A percentile compares a stretch with the other conserved stretches of the same genome.
Conservation (phyloP, 2,329 filamentous ascomycete species). For the Chaetothyriales sp. region DNA sequence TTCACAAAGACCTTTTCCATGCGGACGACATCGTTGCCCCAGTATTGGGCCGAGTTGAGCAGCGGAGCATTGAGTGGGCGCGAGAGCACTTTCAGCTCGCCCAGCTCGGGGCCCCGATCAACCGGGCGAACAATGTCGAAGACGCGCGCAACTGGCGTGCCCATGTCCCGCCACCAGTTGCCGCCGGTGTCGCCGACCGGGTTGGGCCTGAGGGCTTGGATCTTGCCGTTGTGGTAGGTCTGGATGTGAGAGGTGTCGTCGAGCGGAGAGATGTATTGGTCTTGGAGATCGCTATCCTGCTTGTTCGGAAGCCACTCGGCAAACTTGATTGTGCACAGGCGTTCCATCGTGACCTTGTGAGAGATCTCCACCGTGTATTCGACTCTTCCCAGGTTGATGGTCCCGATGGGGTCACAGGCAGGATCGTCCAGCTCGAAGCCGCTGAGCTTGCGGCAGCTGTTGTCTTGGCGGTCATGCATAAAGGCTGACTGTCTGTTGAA, state of each 20-base stretch:
- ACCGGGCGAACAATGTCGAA: slow-evolving; percentile 74
- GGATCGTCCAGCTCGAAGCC: slow-evolving; percentile 45
- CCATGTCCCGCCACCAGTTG: slow-evolving; percentile 34
- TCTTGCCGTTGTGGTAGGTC: slow-evolving; percentile 67
- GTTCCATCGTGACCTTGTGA: slow-evolving; percentile 55
- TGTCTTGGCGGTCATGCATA: slow-evolving; percentile 25
- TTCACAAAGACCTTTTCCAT: slow-evolving; percentile 69
- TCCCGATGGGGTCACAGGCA: slow-evolving; percentile 68
- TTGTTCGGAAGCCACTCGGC: slow-evolving; percentile 93
- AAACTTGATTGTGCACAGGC: slow-evolving; percentile 80
- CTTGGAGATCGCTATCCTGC: slow-evolving; percentile 72
- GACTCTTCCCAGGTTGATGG: slow-evolving; percentile 68
- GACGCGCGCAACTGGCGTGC: slow-evolving; percentile 68
- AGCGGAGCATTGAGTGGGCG: slow-evolving; percentile 58
- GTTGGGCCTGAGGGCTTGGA: slow-evolving; percentile 65
- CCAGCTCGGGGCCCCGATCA: slow-evolving; percentile 46
- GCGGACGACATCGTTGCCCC: slow-evolving; percentile 30
- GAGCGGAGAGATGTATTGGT: slow-evolving; percentile 65
- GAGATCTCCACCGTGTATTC: slow-evolving; percentile 86
- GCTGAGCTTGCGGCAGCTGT: slow-evolving; percentile 61
- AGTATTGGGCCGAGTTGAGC: slow-evolving; percentile 7
- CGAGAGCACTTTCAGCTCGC: slow-evolving; percentile 69
- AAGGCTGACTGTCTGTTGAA: slow-evolving; percentile 45
- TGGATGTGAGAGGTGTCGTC: slow-evolving; percentile 75
- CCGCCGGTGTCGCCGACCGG: not conserved